Evolutionary conservation across 805 yeast species (phyloP).

Genomic region (Candida montana): DNA sequence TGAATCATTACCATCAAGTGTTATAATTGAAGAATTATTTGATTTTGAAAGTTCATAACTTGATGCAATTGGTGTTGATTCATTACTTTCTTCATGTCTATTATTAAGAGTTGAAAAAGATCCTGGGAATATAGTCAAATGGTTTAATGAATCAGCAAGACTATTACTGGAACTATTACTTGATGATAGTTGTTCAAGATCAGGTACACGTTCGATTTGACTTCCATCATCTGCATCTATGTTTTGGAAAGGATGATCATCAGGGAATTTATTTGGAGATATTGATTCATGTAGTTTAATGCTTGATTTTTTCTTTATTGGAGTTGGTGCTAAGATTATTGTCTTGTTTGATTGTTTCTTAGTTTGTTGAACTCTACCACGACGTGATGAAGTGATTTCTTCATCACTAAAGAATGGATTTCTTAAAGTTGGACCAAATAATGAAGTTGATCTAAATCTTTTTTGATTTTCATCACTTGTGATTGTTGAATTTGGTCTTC

Average conservation of each 20-base stretch:
- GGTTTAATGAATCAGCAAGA: slow-evolving; percentile 11
- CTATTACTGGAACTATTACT: slow-evolving; percentile 22
- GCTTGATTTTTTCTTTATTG: neutral
- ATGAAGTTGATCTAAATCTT: slow-evolving; percentile 23
- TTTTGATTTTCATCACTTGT: slow-evolving; percentile 10
- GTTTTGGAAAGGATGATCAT: slow-evolving; percentile 15
- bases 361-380: neutral
- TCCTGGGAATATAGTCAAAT: slow-evolving; percentile 10
- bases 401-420: slow-evolving; percentile 20
- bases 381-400: neutral
- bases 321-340: neutral
- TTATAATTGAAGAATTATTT: slow-evolving; percentile 3
- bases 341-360: too few species aligned
- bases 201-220: slow-evolving; percentile 16
- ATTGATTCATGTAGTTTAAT: neutral
- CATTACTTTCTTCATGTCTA: neutral
- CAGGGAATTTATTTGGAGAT: neutral
- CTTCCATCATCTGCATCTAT: slow-evolving; percentile 25
- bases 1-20: slow-evolving; percentile 1
- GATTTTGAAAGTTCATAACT: slow-evolving; percentile 5
- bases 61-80: slow-evolving; percentile 7
- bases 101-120: slow-evolving; percentile 11
- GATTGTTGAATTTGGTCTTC: slow-evolving; percentile 12
- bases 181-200: slow-evolving; percentile 21
- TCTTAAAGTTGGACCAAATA: slow-evolving; percentile 22